Conservation (phyloP, 2,329 filamentous ascomycete genomes). For the Fusarium sp. region DNA sequence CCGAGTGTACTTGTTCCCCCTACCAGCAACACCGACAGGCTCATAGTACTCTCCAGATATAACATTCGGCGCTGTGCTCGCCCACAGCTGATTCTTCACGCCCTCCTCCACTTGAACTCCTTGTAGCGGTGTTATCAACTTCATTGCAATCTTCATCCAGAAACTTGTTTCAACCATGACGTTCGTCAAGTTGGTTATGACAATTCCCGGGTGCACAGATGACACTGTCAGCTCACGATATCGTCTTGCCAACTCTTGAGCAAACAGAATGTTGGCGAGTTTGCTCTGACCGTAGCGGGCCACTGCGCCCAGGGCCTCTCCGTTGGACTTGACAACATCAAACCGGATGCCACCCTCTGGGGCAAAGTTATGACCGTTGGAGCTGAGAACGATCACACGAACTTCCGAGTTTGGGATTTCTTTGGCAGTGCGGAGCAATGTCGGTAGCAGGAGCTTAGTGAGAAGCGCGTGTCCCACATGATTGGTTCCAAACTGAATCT, state of each 20-base stretch:
- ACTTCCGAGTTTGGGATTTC: not conserved
- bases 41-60: not conserved
- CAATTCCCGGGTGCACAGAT: not conserved
- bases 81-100: constrained; percentile 1
- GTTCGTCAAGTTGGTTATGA: not conserved
- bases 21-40: not conserved
- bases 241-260: not conserved
- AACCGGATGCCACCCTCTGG: not conserved
- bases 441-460: not conserved
- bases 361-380: not conserved
- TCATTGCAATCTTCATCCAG: no score
- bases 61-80: not conserved
- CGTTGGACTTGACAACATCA: not conserved
- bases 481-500: not conserved
- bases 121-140: not conserved
- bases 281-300: not conserved
- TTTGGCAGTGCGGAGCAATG: not conserved
- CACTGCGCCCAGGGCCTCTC: not conserved
- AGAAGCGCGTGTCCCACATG: not conserved
- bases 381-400: not conserved
- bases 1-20: not conserved
- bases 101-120: not conserved
- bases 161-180: not conserved
- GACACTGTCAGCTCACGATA: no score
- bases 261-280: not conserved